Percentiles rank a stretch among this genome's conserved stretches.
phyloP scores from a whole-genome alignment of 1,284 basidiomycete species.

The Cutaneotrichosporon mucoides region DNA sequence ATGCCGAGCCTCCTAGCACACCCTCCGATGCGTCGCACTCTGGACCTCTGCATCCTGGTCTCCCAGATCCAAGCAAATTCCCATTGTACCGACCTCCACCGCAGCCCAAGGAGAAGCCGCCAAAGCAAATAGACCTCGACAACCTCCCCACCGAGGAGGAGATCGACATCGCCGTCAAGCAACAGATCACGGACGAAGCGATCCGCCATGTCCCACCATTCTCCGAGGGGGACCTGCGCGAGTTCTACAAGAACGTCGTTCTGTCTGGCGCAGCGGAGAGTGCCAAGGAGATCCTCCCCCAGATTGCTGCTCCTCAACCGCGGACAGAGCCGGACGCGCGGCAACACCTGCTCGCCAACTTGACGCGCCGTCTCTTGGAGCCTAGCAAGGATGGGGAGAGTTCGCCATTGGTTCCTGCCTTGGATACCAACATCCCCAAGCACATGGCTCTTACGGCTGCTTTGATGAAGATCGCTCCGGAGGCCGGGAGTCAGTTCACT shows the following conservation, averaged over 20 bases:
- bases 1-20: neutral
- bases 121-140: conserved; percentile 13
- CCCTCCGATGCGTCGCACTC: neutral
- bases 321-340: conserved; percentile 3
- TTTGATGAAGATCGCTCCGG: conserved; percentile 4
- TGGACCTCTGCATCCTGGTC: neutral
- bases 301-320: conserved; percentile 10
- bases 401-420: neutral
- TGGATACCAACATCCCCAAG: conserved; percentile 11
- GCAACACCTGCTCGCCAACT: conserved; percentile 4
- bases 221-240: conserved; percentile 28
- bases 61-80: conserved; percentile 7
- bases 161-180: conserved; percentile 22
- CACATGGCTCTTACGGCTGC: conserved; percentile 19
- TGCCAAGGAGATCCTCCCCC: conserved; percentile 1
- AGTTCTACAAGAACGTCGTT: conserved; percentile 34
- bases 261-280: conserved; percentile 21
- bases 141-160: conserved; percentile 21
- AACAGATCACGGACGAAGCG: conserved; percentile 18
- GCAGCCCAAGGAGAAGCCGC: neutral
- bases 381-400: neutral
- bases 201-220: conserved; percentile 21
- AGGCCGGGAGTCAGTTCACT: conserved; percentile 3
- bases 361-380: conserved; percentile 4
- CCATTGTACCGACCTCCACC: conserved; percentile 18